Conservation (phyloP, 257 asterid genomes). For the Capsicum pubescens region DNA sequence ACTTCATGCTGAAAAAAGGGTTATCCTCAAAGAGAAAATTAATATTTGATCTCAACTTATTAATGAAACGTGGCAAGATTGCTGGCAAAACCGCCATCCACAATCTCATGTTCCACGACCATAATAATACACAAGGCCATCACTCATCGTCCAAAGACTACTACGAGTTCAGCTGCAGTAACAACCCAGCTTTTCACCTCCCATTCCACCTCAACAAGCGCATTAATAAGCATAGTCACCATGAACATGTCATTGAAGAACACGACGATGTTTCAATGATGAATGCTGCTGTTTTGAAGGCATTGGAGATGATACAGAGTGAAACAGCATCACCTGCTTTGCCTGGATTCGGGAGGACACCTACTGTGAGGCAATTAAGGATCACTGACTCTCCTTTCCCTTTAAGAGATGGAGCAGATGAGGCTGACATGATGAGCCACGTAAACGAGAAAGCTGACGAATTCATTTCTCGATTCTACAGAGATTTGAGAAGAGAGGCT, state of each 20-base stretch:
- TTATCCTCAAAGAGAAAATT: constrained; percentile 45
- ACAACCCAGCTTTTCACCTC: constrained; percentile 57
- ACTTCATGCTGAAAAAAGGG: constrained; percentile 45
- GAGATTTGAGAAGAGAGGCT: too few species aligned
- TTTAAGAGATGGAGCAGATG: constrained; percentile 18
- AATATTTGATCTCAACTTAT: constrained; percentile 42
- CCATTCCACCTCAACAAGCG: constrained; percentile 50
- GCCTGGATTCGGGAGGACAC: constrained; percentile 47
- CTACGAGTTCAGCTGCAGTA: constrained; percentile 82
- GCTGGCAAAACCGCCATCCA: constrained; percentile 48
- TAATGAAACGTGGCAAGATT: constrained; percentile 54
- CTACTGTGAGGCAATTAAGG: constrained; percentile 50
- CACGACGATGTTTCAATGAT: constrained; percentile 37
- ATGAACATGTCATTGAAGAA: constrained; percentile 26
- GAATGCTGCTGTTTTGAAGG: constrained; percentile 34
- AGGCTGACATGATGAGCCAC: constrained; percentile 20
- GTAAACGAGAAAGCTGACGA: too few species aligned
- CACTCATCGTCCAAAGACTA: constrained; percentile 40
- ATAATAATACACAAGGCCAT: background rate
- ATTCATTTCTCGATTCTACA: too few species aligned
- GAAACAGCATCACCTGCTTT: constrained; percentile 50
- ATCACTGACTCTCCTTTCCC: constrained; percentile 49
- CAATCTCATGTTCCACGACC: constrained; percentile 30
- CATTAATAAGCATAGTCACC: constrained; percentile 22
- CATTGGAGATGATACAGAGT: constrained; percentile 56